These are phyloP conservation scores for Hemileccinum impolitum DNA, from an alignment of 768 basidiomycete species.

Conservation along the genomic window DNA sequence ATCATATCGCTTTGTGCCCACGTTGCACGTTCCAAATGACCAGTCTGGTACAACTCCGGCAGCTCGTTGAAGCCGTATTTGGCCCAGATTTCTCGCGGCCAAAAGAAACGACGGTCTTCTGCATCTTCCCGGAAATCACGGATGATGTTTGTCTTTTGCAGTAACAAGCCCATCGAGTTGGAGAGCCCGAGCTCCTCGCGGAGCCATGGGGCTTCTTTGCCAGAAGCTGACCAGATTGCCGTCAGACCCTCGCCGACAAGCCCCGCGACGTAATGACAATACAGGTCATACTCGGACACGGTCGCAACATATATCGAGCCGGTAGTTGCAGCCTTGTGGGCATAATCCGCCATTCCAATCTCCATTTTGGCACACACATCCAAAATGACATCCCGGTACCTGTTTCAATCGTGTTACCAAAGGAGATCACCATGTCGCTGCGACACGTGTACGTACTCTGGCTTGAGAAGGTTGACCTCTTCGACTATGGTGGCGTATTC, in stretches of 20 bases:
- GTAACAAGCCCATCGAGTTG: conserved; percentile 91
- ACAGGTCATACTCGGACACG: conserved; percentile 88
- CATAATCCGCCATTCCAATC: conserved; percentile 93
- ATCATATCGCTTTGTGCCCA: conserved; percentile 89
- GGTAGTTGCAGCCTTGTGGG: conserved; percentile 73
- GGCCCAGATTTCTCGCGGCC: conserved; percentile 93
- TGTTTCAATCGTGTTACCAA: conserved; percentile 25
- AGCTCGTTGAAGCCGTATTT: conserved; percentile 71
- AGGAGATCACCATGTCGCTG: not conserved
- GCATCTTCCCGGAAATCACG: conserved; percentile 93
- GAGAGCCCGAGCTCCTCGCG: conserved; percentile 80
- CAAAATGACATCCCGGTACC: conserved; percentile 76
- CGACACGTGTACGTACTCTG: conserved; percentile 42
- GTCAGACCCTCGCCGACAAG: conserved; percentile 96
- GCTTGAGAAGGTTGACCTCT: conserved; percentile 68
- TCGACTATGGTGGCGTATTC: conserved; percentile 80
- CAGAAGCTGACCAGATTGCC: conserved; percentile 80
- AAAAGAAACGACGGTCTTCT: conserved; percentile 83
- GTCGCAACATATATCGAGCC: conserved; percentile 69
- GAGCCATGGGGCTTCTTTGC: conserved; percentile 74
- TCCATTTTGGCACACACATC: conserved; percentile 88
- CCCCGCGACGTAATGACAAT: conserved; percentile 98
- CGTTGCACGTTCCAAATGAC: conserved; percentile 60
- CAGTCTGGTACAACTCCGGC: conserved; percentile 60
- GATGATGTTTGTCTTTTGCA: conserved; percentile 98